A percentile compares a stretch with the other conserved stretches of the same genome.
Evolutionary conservation across 73 alveolate species (phyloP).

Genomic region (Blepharisma stoltei): DNA sequence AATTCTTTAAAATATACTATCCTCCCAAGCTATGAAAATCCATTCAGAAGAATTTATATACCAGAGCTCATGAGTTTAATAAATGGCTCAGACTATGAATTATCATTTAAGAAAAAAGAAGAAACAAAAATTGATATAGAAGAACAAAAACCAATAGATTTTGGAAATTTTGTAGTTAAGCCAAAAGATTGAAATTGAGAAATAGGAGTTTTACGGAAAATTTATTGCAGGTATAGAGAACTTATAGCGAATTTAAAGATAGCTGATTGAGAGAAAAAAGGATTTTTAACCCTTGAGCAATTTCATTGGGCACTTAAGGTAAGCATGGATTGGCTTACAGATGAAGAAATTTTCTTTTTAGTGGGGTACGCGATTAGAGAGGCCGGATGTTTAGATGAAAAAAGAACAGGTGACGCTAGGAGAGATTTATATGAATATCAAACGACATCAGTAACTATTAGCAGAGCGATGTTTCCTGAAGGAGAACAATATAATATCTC

Average conservation of each 20-base stretch:
- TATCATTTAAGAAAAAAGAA: not conserved
- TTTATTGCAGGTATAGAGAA: not conserved
- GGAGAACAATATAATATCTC: constrained; percentile 27
- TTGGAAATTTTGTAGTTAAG: not conserved
- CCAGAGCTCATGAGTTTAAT: not conserved
- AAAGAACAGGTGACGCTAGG: not conserved
- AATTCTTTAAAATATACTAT: not conserved
- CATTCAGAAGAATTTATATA: constrained; percentile 11
- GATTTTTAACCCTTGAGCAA: not conserved
- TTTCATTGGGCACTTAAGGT: not conserved
- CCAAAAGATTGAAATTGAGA: not conserved
- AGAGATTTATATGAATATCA: not conserved
- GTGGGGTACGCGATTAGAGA: not conserved
- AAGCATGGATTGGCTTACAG: not conserved
- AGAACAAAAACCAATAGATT: not conserved
- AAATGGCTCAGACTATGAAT: not conserved
- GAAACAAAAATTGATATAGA: not conserved
- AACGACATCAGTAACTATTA: not conserved
- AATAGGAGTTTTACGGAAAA: not conserved
- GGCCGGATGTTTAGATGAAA: constrained; percentile 11
- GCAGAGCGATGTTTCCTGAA: constrained; percentile 22
- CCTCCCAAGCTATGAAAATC: not conserved
- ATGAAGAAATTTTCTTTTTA: constrained; percentile 12
- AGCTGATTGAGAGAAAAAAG: not conserved
- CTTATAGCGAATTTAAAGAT: constrained; percentile 12